Conservation (phyloP, 768 basidiomycete genomes). For the Pulveroboletus sp. region DNA sequence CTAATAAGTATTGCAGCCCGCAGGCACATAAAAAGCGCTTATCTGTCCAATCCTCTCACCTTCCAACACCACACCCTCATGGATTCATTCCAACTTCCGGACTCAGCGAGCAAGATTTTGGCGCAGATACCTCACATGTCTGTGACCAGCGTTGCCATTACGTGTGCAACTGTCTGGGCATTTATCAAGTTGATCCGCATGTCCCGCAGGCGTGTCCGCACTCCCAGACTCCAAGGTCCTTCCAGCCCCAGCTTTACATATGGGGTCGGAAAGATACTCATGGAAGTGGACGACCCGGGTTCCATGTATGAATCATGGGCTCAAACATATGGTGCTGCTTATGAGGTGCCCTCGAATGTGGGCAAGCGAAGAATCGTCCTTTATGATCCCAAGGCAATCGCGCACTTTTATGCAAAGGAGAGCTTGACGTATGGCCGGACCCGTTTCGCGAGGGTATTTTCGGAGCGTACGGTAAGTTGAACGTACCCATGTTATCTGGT, state of each 20-base stretch:
- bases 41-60: no score
- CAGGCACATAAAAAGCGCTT: no score
- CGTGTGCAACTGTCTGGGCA: conserved; percentile 1
- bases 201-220: conserved; percentile 9
- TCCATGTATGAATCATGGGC: conserved; percentile 22
- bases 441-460: conserved; percentile 29
- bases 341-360: conserved; percentile 10
- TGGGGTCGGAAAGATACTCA: conserved; percentile 11
- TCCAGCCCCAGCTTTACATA: conserved; percentile 13
- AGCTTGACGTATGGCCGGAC: conserved; percentile 40
- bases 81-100: neutral
- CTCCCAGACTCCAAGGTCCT: conserved; percentile 17
- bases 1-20: no score
- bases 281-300: neutral
- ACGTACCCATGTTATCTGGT: no score
- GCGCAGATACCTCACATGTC: neutral
- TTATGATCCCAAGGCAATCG: conserved; percentile 39
- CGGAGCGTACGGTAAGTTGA: conserved; percentile 27
- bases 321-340: conserved; percentile 13
- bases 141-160: neutral
- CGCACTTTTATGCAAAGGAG: conserved; percentile 10
- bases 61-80: neutral
- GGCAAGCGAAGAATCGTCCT: conserved; percentile 13
- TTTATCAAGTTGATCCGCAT: conserved; percentile 8
- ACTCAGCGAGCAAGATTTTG: neutral